Evolutionary conservation across 2,329 filamentous ascomycete species (phyloP).

Genomic region (Diaporthe caulivora): DNA sequence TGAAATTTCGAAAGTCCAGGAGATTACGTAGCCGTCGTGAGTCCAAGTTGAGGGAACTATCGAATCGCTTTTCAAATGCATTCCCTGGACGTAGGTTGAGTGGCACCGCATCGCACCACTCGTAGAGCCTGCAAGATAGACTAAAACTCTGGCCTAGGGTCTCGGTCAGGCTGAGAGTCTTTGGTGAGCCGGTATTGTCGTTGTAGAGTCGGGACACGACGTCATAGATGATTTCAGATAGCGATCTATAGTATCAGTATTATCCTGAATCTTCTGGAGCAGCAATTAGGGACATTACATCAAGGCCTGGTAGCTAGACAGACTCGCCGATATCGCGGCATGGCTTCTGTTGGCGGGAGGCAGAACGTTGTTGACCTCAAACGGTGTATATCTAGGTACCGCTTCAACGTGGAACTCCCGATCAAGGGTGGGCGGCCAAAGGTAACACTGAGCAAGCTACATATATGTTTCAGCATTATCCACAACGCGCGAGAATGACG

Average conservation of each 20-base stretch:
- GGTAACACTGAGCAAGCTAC: too few relatives aligned
- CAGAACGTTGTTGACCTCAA: neutral
- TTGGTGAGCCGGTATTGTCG: neutral
- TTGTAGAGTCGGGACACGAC: neutral
- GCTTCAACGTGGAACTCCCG: too few relatives aligned
- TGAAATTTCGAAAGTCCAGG: neutral
- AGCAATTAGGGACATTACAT: neutral
- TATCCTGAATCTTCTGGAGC: neutral
- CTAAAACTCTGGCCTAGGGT: neutral
- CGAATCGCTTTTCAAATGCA: neutral
- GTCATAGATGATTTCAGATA: neutral
- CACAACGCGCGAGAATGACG: too few relatives aligned
- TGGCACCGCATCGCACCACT: neutral
- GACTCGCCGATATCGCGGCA: neutral
- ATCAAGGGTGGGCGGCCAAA: too few relatives aligned
- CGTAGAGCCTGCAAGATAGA: neutral
- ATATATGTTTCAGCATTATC: too few relatives aligned
- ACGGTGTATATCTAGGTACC: neutral
- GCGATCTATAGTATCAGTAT: neutral
- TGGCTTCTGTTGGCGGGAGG: neutral
- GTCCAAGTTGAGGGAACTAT: neutral
- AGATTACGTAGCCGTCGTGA: neutral
- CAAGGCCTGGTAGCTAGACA: neutral
- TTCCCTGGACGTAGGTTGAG: neutral
- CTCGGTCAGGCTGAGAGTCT: neutral